Evolutionary conservation across 2,329 filamentous ascomycete genomes (phyloP).

Genomic region (Fusarium metavorans): DNA sequence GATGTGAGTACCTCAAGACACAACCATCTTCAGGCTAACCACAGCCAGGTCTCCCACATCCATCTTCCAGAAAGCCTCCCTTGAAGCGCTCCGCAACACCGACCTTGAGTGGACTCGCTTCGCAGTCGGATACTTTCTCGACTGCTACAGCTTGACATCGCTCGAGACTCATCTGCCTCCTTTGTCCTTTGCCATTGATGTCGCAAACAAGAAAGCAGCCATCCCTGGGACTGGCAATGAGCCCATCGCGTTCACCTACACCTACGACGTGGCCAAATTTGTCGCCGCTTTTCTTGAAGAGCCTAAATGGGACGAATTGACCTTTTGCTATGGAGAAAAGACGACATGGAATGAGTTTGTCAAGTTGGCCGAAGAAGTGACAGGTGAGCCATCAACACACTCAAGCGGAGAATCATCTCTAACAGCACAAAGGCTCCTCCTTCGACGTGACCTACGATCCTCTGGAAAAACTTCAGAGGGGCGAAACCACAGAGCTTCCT

Average conservation of each 20-base stretch:
- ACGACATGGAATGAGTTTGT: background rate
- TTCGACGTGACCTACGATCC: background rate
- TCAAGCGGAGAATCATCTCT: background rate
- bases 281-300: background rate
- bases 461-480: background rate
- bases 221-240: background rate
- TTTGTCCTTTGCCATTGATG: background rate
- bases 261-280: background rate
- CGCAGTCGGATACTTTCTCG: background rate
- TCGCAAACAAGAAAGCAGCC: background rate
- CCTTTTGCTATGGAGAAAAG: background rate
- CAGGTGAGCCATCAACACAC: background rate
- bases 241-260: background rate
- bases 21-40: background rate
- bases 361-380: background rate
- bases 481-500: background rate
- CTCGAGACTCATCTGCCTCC: background rate
- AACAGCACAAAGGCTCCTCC: background rate
- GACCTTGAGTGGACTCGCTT: background rate
- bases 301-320: background rate
- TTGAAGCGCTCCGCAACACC: background rate
- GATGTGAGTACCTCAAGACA: background rate
- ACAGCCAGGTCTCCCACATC: background rate
- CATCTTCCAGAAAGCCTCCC: background rate
- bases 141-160: background rate